Evolutionary conservation across 768 basidiomycete genomes (phyloP).

Genomic region (Lactarius hengduanensis): DNA sequence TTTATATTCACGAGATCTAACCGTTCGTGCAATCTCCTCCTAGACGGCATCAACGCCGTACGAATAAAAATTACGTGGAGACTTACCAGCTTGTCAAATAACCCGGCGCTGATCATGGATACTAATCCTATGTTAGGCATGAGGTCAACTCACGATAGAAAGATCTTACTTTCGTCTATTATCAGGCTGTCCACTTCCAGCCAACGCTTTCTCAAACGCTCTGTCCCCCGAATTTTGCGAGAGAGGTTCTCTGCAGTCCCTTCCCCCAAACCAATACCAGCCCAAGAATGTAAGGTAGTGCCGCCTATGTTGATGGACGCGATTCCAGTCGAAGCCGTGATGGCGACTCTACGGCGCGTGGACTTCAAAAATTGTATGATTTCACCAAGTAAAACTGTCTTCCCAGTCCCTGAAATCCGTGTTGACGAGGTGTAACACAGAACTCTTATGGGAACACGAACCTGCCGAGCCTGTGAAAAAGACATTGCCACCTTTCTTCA

Average conservation of each 20-base stretch:
- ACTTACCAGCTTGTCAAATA: constrained; percentile 79
- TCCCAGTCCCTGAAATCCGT: constrained; percentile 62
- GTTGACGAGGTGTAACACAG: not conserved
- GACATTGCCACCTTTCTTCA: constrained; percentile 60
- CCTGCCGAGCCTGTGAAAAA: constrained; percentile 91
- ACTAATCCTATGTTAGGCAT: constrained; percentile 45
- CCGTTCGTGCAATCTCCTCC: constrained; percentile 59
- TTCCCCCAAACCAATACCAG: constrained; percentile 73
- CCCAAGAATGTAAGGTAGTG: constrained; percentile 77
- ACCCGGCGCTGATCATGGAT: constrained; percentile 80
- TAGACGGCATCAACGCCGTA: constrained; percentile 34
- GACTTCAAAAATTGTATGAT: constrained; percentile 53
- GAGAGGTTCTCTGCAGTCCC: constrained; percentile 52
- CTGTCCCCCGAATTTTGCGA: constrained; percentile 50
- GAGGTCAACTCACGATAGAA: not conserved
- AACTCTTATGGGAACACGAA: constrained; percentile 31
- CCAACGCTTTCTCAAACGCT: constrained; percentile 56
- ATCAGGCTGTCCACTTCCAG: constrained; percentile 59
- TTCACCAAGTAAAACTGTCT: constrained; percentile 75
- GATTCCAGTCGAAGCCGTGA: constrained; percentile 79
- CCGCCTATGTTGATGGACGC: constrained; percentile 85
- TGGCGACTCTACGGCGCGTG: constrained; percentile 48
- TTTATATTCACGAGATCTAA: constrained; percentile 40
- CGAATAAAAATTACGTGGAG: not conserved
- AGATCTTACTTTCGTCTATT: constrained; percentile 75